phyloP scores from a whole-genome alignment of 164 flowering plant genomes.

The Vitis vinifera region DNA sequence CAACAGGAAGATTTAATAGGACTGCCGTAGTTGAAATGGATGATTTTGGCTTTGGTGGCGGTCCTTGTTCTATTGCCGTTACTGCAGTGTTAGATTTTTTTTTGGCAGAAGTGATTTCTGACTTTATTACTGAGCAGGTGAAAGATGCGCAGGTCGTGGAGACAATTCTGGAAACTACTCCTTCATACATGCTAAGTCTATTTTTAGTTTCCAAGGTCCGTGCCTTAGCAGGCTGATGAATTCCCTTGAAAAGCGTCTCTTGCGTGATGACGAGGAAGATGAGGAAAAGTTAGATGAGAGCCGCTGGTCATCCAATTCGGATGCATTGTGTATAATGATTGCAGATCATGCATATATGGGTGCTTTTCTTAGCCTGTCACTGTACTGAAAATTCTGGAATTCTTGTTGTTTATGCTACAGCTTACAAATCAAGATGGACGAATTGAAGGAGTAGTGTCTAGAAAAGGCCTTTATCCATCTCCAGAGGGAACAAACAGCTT shows the following conservation, averaged over 20 bases:
- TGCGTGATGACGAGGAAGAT: slow-evolving; percentile 97
- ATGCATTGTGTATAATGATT: slow-evolving; percentile 86
- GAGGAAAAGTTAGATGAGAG: slow-evolving; percentile 85
- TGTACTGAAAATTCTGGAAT: slow-evolving; percentile 78
- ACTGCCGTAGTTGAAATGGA: too few species aligned
- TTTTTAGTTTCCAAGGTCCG: slow-evolving; percentile 83
- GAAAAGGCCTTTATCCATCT: slow-evolving; percentile 87
- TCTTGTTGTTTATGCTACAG: slow-evolving; percentile 91
- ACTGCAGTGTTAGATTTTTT: too few species aligned
- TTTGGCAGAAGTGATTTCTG: too few species aligned
- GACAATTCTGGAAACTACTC: too few species aligned
- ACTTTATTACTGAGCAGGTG: too few species aligned
- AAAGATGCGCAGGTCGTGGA: too few species aligned
- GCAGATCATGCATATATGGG: slow-evolving; percentile 98
- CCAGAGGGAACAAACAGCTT: slow-evolving; percentile 86
- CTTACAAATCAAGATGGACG: slow-evolving; percentile 95
- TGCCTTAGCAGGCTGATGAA: slow-evolving; percentile 91
- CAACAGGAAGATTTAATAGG: too few species aligned
- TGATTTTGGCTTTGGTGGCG: too few species aligned
- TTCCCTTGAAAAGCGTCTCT: slow-evolving; percentile 87
- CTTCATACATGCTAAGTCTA: slow-evolving; percentile 48
- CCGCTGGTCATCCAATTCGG: slow-evolving; percentile 89
- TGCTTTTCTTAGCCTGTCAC: slow-evolving; percentile 80
- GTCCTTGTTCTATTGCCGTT: too few species aligned
- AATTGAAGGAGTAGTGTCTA: slow-evolving; percentile 79